Evolutionary conservation across 2,329 filamentous ascomycete genomes (phyloP).

Genomic region (Xylaria sp.): DNA sequence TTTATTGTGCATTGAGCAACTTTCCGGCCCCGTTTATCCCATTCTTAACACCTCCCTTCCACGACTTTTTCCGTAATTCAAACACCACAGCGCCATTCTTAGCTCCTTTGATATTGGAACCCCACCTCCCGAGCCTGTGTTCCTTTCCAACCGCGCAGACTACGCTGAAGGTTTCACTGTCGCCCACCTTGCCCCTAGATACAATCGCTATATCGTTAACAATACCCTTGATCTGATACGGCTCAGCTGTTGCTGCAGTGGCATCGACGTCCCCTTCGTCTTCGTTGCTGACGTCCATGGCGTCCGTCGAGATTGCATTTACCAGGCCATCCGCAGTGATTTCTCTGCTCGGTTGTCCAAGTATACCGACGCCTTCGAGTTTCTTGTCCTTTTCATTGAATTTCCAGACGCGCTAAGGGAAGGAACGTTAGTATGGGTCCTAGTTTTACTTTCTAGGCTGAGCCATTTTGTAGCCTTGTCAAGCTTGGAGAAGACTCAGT

Average conservation of each 20-base stretch:
- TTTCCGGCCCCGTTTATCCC: slow-evolving; percentile 16
- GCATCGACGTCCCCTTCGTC: slow-evolving; percentile 28
- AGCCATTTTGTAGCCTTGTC: not conserved
- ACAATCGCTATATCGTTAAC: slow-evolving; percentile 90
- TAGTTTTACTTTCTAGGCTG: not conserved
- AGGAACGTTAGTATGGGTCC: slow-evolving; percentile 17
- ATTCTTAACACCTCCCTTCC: slow-evolving; percentile 6
- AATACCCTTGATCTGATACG: slow-evolving; percentile 70
- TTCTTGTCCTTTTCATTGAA: slow-evolving; percentile 84
- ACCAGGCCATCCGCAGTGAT: slow-evolving; percentile 31
- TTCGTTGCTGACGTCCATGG: slow-evolving; percentile 46
- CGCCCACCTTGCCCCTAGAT: slow-evolving; percentile 78
- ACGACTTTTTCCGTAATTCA: slow-evolving; percentile 64
- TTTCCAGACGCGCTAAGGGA: slow-evolving; percentile 74
- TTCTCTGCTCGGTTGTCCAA: slow-evolving; percentile 58
- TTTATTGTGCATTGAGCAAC: slow-evolving; percentile 1
- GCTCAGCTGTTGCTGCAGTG: slow-evolving; percentile 21
- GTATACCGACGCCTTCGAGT: slow-evolving; percentile 75
- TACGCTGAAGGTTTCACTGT: slow-evolving; percentile 80
- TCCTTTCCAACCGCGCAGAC: slow-evolving; percentile 89
- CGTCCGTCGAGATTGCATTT: slow-evolving; percentile 39
- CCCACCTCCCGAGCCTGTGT: slow-evolving; percentile 84
- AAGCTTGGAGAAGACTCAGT: not conserved
- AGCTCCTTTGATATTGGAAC: slow-evolving; percentile 66
- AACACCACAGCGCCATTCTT: slow-evolving; percentile 90